Percentiles rank a stretch among this genome's conserved stretches.
Conservation (phyloP, 2,329 filamentous ascomycete genomes). For the Hypomyces perniciosus region DNA sequence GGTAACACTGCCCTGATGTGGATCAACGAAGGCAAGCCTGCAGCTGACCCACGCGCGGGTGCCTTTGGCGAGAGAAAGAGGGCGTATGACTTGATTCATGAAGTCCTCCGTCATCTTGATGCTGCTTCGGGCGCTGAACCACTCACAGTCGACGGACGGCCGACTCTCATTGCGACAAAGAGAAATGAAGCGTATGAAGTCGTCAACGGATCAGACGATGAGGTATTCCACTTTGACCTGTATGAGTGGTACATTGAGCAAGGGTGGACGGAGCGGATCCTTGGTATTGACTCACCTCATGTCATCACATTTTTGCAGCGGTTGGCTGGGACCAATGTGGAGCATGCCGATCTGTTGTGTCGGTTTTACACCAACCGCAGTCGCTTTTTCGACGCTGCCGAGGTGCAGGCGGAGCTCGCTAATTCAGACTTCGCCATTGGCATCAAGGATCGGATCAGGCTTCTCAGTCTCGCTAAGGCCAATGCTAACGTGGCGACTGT, state of each 20-base stretch:
- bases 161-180: constrained; percentile 69
- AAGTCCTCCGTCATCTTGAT: constrained; percentile 74
- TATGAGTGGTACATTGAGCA: constrained; percentile 95
- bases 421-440: constrained; percentile 72
- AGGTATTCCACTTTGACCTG: constrained; percentile 92
- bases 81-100: constrained; percentile 84
- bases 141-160: constrained; percentile 69
- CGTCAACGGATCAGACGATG: constrained; percentile 80
- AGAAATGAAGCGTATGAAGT: constrained; percentile 84
- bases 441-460: constrained; percentile 81
- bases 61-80: constrained; percentile 65
- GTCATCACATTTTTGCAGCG: constrained; percentile 81
- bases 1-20: constrained; percentile 80
- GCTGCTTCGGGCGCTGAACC: constrained; percentile 61
- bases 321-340: constrained; percentile 63
- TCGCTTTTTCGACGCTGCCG: constrained; percentile 79
- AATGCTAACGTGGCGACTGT: constrained; percentile 81
- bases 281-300: constrained; percentile 77
- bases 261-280: constrained; percentile 77
- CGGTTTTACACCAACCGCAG: constrained; percentile 82
- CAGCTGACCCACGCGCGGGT: constrained; percentile 60
- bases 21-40: constrained; percentile 76
- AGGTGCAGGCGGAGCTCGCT: constrained; percentile 77
- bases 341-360: constrained; percentile 87
- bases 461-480: constrained; percentile 83